phyloP scores from a whole-genome alignment of 768 basidiomycete species.

The Chalciporus piperatus region DNA sequence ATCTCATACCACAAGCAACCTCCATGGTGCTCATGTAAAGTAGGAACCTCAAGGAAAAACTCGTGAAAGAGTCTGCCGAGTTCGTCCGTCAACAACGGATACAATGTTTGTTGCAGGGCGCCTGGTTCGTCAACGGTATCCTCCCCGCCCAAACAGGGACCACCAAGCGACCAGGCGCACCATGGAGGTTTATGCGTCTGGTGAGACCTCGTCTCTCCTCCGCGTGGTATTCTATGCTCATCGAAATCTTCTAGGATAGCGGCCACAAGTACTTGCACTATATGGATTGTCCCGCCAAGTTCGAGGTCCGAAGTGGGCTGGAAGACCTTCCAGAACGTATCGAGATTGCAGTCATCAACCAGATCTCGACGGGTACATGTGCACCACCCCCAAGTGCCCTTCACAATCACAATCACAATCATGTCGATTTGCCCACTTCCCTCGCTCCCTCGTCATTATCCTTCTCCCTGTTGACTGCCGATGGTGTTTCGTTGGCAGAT shows the following conservation, averaged over 20 bases:
- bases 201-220: conserved; percentile 38
- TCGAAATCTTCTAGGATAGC: conserved; percentile 54
- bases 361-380: conserved; percentile 75
- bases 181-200: conserved; percentile 87
- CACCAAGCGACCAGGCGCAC: conserved; percentile 54
- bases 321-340: conserved; percentile 88
- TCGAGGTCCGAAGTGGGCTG: conserved; percentile 72
- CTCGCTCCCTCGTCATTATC: conserved; percentile 64
- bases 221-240: background rate
- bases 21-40: conserved; percentile 6
- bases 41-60: conserved; percentile 79
- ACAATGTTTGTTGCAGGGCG: conserved; percentile 83
- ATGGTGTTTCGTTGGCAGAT: conserved; percentile 72
- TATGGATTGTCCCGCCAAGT: conserved; percentile 77
- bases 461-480: conserved; percentile 70
- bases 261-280: conserved; percentile 81
- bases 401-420: conserved; percentile 60
- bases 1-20: background rate
- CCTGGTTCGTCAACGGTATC: conserved; percentile 87
- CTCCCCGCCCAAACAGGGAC: conserved; percentile 43
- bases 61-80: conserved; percentile 88
- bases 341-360: conserved; percentile 75
- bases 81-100: conserved; percentile 88
- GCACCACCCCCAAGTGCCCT: conserved; percentile 63
- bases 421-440: conserved; percentile 56